phyloP scores from a whole-genome alignment of 441 rosid genomes.

The Dalechampia spathulata region DNA sequence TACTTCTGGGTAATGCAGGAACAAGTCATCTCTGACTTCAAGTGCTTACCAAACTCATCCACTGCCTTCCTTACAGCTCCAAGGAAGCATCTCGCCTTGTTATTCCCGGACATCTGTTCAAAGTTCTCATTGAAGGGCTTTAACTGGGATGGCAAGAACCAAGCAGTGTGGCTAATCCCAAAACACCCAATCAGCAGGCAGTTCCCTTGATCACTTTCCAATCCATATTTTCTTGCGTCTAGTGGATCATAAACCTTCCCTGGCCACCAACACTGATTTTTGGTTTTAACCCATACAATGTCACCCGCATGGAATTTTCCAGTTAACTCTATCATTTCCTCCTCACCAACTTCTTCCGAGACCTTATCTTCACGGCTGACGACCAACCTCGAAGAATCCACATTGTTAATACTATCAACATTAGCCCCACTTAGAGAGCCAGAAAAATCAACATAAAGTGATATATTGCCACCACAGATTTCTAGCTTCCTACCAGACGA shows the following conservation, averaged over 20 bases:
- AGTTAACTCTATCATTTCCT: conserved; percentile 12
- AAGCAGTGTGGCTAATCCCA: conserved; percentile 40
- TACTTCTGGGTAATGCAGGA: conserved; percentile 29
- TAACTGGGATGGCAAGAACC: conserved; percentile 52
- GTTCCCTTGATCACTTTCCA: conserved; percentile 22
- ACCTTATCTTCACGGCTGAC: conserved; percentile 16
- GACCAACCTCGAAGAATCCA: conserved; percentile 11
- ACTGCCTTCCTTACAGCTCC: conserved; percentile 59
- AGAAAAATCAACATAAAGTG: conserved; percentile 70
- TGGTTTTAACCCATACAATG: conserved; percentile 66
- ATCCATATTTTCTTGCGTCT: conserved; percentile 23
- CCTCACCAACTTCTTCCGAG: conserved; percentile 16
- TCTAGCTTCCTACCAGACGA: conserved; percentile 37
- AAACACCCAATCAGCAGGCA: conserved; percentile 42
- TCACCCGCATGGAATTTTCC: conserved; percentile 45
- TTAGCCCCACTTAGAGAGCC: conserved; percentile 22
- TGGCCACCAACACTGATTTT: conserved; percentile 77
- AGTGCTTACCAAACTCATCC: conserved; percentile 45
- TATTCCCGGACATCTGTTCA: conserved; percentile 32
- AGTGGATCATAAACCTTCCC: conserved; percentile 55
- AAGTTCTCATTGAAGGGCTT: conserved; percentile 60
- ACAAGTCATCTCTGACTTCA: conserved; percentile 53
- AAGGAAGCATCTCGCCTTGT: conserved; percentile 39
- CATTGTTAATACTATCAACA: conserved; percentile 17
- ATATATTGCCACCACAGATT: conserved; percentile 50